Base-by-base conservation (phyloP, 257 asterid genomes). In the Solanum medicagineum region DNA sequence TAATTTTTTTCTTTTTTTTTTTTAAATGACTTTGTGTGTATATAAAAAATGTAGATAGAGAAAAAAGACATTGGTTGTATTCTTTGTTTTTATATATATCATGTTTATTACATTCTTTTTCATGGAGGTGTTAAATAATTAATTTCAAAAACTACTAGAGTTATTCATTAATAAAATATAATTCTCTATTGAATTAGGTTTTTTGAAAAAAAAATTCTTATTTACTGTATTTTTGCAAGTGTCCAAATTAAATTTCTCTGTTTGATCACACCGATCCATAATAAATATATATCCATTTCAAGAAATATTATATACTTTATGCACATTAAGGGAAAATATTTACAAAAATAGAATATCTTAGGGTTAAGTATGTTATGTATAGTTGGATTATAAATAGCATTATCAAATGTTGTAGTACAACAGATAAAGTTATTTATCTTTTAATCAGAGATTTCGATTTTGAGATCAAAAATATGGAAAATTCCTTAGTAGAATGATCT, bases 121-220 rank as follows among this genome's bases (percentile, higher is more conserved):
- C 17, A 17, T 75, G 66, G 36, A 86, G 75, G 63, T 66, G 83
- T 29, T 77, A 44, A 88, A 77, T 87, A 87, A 44, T 44, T 59
- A n/a, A n/a, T 59, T n/a, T 59, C 66, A 4, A 59, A 59, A 11
- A 59, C 20, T 59, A 59, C 6, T 59, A 59, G 14, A 59, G 29
- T 20, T 59, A 59, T 59, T 59, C 14, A 20, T 9, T 59, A 26
- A 59, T 59, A 59, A 4, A 59, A 8, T n/a, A 20, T 9, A 26
- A 59, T 9, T 20, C 29, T 59, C 26, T 59, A 20, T 59, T 59
- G 65, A 59, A 59, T 22, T 57, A 57, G 26, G 12, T 59, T 57
- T 20, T 4, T 59, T 8, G 4, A 49, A 49, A 11, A 49, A 11
- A 11, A 55, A 16, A 6, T 6, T 16, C n/a, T 55, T 55, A 55